Evolutionary conservation across 2,329 filamentous ascomycete species (phyloP).

Genomic region (Exserohilum turcica): DNA sequence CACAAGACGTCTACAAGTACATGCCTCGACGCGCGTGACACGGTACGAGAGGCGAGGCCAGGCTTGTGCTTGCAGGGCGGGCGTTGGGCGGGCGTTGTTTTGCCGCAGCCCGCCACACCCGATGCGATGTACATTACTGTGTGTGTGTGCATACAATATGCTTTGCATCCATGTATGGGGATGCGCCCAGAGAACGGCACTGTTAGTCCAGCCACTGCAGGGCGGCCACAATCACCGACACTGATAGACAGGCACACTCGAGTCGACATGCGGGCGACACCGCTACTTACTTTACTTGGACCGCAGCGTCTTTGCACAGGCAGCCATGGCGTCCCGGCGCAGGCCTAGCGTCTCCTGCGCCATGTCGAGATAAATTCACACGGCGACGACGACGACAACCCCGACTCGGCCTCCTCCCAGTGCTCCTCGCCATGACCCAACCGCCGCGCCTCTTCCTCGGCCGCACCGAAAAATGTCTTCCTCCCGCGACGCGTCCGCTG

Average conservation of each 20-base stretch:
- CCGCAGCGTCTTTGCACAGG: slow-evolving; percentile 8
- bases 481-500: slow-evolving; percentile 9
- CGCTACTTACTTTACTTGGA: slow-evolving; percentile 3
- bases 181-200: too few species aligned
- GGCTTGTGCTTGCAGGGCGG: too few species aligned
- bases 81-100: too few species aligned
- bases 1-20: too few species aligned
- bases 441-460: neutral
- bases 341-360: slow-evolving; percentile 4
- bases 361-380: slow-evolving; percentile 1
- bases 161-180: too few species aligned
- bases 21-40: too few species aligned
- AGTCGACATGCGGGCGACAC: slow-evolving; percentile 2
- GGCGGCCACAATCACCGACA: slow-evolving; percentile 7
- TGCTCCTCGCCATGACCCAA: too few species aligned
- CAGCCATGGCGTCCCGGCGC: slow-evolving; percentile 2
- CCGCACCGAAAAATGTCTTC: neutral
- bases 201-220: neutral
- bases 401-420: too few species aligned
- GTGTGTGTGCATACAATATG: too few species aligned
- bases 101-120: too few species aligned
- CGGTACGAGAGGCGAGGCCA: too few species aligned
- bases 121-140: too few species aligned
- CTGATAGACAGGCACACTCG: neutral
- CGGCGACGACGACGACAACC: neutral